Base-by-base conservation (phyloP, 257 asterid species). In the Paulownia fortunei region DNA sequence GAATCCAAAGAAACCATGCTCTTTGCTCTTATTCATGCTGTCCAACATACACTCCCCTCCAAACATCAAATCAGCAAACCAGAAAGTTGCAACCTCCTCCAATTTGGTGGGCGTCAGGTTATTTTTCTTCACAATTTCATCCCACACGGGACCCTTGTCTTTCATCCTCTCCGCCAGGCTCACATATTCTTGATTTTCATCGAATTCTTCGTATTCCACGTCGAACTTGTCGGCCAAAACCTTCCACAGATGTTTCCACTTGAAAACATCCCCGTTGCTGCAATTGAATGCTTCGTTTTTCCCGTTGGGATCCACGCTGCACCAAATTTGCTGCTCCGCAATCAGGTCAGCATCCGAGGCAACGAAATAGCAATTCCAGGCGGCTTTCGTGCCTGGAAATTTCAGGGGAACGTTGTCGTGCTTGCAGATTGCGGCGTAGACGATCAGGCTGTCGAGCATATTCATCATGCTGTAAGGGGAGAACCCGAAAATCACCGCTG, bases 301-400 rank as follows among this genome's bases (percentile, higher is more conserved):
- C 58, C 85, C 85, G 6, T 69, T 52, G 3, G 81, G 88, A 7
- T 84, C 83, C 10, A 84, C 83, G 21, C 73, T 64, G 63, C 83
- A 70, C 88, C 88, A 84, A 4, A 84, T 84, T 42, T 84, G 88
- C 41, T 84, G 88, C 73, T 84, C 88, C 0, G 88, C 88, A 4
- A 84, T 73, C 67, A 84, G 34, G 2, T 84, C 84, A 0, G 88
- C 81, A 6, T 81, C 85, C 0, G 83, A 73, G 6, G 83, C 81
- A 9, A 54, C 41, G 47, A 63, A 68, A 7, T 84, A 81, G 71
- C 88, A 84, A 34, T 84, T 78, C 88, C 88, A 84, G 37, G 79
- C 64, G 0, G 85, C 83, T 18, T 74, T 74, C 1, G 83, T 81
- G 24, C 88, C 85, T 0, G 82, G 83, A n/a, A 73, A 84, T n/a